Conservation (phyloP, 257 asterid species). For the Solanum chmielewskii region DNA sequence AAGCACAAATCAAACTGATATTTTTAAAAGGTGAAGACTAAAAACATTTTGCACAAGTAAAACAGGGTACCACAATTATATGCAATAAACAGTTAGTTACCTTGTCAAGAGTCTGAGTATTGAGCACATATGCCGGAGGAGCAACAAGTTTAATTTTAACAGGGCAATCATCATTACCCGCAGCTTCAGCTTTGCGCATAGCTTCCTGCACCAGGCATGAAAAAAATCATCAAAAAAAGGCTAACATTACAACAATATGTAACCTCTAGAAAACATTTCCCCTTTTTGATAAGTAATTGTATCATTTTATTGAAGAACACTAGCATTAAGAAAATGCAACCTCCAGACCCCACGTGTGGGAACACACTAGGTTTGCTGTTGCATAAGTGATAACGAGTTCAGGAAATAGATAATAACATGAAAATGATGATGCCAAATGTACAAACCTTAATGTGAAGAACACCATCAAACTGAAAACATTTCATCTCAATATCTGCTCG, state of each 20-base stretch:
- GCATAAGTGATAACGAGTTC: background rate
- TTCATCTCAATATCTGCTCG: slow-evolving; percentile 98
- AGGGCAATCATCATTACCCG: slow-evolving; percentile 88
- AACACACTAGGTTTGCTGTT: background rate
- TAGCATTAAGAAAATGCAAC: background rate
- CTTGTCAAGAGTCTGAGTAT: slow-evolving; percentile 97
- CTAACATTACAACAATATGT: background rate
- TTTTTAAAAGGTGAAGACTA: background rate
- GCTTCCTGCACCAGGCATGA: slow-evolving; percentile 47
- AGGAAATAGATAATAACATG: background rate
- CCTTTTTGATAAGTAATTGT: background rate
- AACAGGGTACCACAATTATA: background rate
- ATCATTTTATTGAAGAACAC: background rate
- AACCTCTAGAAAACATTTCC: background rate
- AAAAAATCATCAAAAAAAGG: background rate
- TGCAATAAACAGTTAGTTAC: slow-evolving; percentile 14
- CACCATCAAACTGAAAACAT: slow-evolving; percentile 96
- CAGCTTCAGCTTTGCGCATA: slow-evolving; percentile 99
- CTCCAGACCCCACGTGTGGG: background rate
- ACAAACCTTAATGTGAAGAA: slow-evolving; percentile 86
- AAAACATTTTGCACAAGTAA: background rate
- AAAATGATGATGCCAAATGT: background rate
- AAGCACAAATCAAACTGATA: background rate
- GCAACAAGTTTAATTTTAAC: slow-evolving; percentile 97
- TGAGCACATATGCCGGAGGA: slow-evolving; percentile 94